phyloP scores from a whole-genome alignment of 2,329 filamentous ascomycete genomes.

The Fusarium staphyleae region DNA sequence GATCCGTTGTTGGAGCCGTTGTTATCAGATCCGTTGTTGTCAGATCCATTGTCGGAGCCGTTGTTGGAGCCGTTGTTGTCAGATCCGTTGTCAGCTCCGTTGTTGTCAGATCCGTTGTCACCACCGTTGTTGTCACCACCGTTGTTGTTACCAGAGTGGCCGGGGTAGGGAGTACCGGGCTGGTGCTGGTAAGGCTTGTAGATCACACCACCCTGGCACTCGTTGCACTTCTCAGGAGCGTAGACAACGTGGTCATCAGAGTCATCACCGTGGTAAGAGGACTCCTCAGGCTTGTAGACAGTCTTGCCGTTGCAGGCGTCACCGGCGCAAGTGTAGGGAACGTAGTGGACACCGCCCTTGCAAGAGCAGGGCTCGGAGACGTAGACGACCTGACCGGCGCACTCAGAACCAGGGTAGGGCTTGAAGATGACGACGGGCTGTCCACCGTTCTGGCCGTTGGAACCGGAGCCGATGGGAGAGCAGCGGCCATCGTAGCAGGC shows the following conservation, averaged over 20 bases:
- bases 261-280: slow-evolving; percentile 19
- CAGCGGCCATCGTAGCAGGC: slow-evolving; percentile 29
- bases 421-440: slow-evolving; percentile 32
- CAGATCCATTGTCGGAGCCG: neutral
- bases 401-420: slow-evolving; percentile 27
- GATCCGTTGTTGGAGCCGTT: neutral
- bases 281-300: slow-evolving; percentile 38
- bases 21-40: neutral
- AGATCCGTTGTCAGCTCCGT: neutral
- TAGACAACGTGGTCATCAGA: slow-evolving; percentile 26
- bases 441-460: neutral
- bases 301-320: slow-evolving; percentile 26
- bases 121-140: neutral
- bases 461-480: slow-evolving; percentile 12
- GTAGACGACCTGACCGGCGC: slow-evolving; percentile 31
- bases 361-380: slow-evolving; percentile 29
- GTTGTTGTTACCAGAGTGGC: neutral
- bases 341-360: slow-evolving; percentile 31
- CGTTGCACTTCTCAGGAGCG: slow-evolving; percentile 20
- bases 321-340: slow-evolving; percentile 28
- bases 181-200: slow-evolving; percentile 38
- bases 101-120: accelerated
- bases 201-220: slow-evolving; percentile 23
- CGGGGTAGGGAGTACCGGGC: neutral
- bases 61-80: neutral